These are phyloP conservation scores for Pichia insulana DNA, from an alignment of 805 yeast genomes.

Conservation along the genomic window DNA sequence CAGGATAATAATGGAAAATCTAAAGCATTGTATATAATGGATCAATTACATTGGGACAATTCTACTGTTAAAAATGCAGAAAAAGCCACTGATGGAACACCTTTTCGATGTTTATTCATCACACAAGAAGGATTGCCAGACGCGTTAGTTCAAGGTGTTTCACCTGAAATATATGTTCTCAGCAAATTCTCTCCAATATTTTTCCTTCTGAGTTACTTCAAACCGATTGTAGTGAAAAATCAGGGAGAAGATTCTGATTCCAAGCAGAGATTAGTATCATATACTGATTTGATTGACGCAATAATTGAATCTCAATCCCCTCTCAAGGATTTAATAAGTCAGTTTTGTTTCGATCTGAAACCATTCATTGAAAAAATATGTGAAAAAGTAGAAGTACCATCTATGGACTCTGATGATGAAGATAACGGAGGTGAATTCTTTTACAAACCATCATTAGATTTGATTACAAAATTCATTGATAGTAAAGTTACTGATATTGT, in stretches of 20 bases:
- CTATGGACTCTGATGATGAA: slow-evolving; percentile 24
- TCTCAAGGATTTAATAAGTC: neutral
- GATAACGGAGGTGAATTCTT: slow-evolving; percentile 37
- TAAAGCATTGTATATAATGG: neutral
- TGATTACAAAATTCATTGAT: slow-evolving; percentile 32
- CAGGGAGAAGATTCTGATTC: neutral
- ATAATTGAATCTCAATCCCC: slow-evolving; percentile 6
- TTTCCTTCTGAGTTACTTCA: slow-evolving; percentile 31
- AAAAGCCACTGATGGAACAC: slow-evolving; percentile 6
- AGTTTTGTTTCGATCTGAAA: slow-evolving; percentile 1
- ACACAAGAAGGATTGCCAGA: neutral
- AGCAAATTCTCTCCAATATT: slow-evolving; percentile 34
- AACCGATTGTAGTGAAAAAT: slow-evolving; percentile 18
- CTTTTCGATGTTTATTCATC: slow-evolving; percentile 4
- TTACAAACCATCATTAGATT: slow-evolving; percentile 35
- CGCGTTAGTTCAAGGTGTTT: slow-evolving; percentile 34
- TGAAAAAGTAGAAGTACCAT: slow-evolving; percentile 24
- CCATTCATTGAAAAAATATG: slow-evolving; percentile 22
- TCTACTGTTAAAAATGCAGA: neutral
- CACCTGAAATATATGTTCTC: slow-evolving; percentile 32
- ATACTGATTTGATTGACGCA: slow-evolving; percentile 35
- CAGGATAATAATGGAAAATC: neutral
- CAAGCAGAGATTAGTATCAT: slow-evolving; percentile 25
- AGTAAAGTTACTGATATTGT: slow-evolving; percentile 31
- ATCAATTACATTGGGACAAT: slow-evolving; percentile 7